Conservation (phyloP, 2,329 filamentous ascomycete species). For the Ceratocystis albifundus region DNA sequence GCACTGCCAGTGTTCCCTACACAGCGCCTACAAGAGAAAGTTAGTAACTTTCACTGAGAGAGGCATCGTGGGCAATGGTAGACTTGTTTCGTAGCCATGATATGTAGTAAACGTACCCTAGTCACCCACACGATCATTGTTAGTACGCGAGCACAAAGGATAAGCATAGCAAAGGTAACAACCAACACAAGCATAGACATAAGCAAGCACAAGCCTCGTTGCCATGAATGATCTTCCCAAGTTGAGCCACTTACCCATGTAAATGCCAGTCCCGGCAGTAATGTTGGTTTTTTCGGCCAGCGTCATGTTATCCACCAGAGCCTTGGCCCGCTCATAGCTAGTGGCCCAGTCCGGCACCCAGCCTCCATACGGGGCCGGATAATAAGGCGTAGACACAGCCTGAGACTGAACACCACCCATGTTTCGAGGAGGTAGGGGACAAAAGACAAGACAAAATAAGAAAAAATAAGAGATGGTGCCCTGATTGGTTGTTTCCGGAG, state of each 20-base stretch:
- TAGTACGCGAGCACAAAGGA: neutral
- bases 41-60: neutral
- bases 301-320: slow-evolving; percentile 62
- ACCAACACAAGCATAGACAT: neutral
- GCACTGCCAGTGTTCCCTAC: slow-evolving; percentile 68
- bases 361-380: slow-evolving; percentile 60
- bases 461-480: neutral
- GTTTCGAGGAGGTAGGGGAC: neutral
- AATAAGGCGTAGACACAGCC: slow-evolving; percentile 47
- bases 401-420: slow-evolving; percentile 22
- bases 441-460: neutral
- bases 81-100: neutral
- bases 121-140: neutral
- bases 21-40: slow-evolving; percentile 41
- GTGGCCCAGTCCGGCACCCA: slow-evolving; percentile 57
- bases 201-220: no score
- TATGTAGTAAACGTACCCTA: slow-evolving; percentile 7
- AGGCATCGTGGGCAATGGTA: neutral
- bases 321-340: slow-evolving; percentile 58
- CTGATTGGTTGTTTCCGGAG: neutral
- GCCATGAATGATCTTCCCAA: no score
- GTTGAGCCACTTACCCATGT: slow-evolving; percentile 44
- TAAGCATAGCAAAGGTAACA: slow-evolving; percentile 15
- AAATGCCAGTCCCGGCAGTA: slow-evolving; percentile 58
- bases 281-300: slow-evolving; percentile 71